Evolutionary conservation across 352 stramenopile species (phyloP).

Genomic region (Phytopythium chamaehyphon): DNA sequence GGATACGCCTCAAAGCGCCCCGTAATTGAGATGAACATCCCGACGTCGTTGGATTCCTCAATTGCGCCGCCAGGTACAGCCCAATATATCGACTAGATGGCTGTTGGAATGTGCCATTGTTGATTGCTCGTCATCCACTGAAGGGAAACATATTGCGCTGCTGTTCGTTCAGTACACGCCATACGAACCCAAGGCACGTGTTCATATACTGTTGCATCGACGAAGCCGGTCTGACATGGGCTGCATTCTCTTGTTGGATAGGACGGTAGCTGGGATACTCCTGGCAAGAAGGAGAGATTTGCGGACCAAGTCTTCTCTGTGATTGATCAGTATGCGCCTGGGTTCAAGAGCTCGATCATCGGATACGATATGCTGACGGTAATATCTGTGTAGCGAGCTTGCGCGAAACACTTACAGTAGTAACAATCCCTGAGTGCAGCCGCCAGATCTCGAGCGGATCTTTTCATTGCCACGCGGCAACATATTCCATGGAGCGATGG

Average conservation of each 20-base stretch:
- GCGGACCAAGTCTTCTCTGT: slow-evolving; percentile 82
- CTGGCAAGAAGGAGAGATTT: slow-evolving; percentile 77
- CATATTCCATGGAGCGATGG: slow-evolving; percentile 90
- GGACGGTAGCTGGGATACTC: slow-evolving; percentile 72
- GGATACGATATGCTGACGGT: slow-evolving; percentile 86
- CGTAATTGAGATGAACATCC: slow-evolving; percentile 91
- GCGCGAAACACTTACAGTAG: no score
- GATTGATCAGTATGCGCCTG: slow-evolving; percentile 83
- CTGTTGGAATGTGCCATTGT: background rate
- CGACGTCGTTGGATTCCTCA: slow-evolving; percentile 76
- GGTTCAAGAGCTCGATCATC: slow-evolving; percentile 82
- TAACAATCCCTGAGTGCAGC: slow-evolving; percentile 22
- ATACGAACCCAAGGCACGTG: slow-evolving; percentile 68
- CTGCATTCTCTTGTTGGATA: slow-evolving; percentile 14
- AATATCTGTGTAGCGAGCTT: background rate
- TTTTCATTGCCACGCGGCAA: slow-evolving; percentile 87
- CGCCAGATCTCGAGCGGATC: slow-evolving; percentile 81
- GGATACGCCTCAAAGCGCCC: slow-evolving; percentile 66
- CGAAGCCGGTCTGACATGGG: background rate
- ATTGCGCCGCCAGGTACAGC: slow-evolving; percentile 61
- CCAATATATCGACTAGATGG: background rate
- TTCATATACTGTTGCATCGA: background rate
- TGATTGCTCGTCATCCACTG: no score
- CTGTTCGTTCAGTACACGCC: slow-evolving; percentile 92
- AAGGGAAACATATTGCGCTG: slow-evolving; percentile 86